Conservation (phyloP, 2,329 filamentous ascomycete genomes). For the Cordyceps tenuipes region DNA sequence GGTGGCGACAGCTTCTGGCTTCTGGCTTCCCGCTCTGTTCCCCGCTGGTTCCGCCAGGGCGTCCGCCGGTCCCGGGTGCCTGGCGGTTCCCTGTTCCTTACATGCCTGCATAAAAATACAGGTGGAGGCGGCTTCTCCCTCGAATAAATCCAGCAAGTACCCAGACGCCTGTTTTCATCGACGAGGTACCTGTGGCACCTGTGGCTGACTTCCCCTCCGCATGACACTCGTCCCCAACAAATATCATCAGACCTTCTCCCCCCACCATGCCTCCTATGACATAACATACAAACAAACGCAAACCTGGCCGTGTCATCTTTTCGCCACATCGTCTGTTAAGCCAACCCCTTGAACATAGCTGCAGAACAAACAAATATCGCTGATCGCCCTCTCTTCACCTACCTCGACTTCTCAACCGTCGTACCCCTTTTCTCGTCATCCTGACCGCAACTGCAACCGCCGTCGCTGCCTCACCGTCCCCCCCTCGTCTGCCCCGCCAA, state of each 20-base stretch:
- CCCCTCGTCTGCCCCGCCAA: slow-evolving; percentile 8
- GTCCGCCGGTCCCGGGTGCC: neutral
- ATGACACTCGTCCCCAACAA: neutral
- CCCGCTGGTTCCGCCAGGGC: neutral
- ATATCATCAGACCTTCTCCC: slow-evolving; percentile 10
- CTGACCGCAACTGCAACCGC: neutral
- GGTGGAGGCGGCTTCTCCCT: too few relatives aligned
- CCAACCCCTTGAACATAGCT: neutral
- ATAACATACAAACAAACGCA: neutral
- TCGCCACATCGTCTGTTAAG: neutral
- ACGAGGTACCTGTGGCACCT: too few relatives aligned
- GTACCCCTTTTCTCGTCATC: neutral
- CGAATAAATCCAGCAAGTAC: too few relatives aligned
- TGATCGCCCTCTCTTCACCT: neutral
- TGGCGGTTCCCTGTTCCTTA: slow-evolving; percentile 5
- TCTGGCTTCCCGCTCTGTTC: neutral
- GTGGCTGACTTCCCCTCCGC: neutral
- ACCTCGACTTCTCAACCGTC: neutral
- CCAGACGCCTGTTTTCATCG: too few relatives aligned
- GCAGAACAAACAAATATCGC: neutral
- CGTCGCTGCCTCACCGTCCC: slow-evolving; percentile 9
- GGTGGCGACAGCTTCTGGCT: too few relatives aligned
- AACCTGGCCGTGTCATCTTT: neutral
- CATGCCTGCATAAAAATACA: too few relatives aligned
- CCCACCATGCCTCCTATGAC: neutral